Conservation (phyloP, 192 early-diverging fungal species). For the Linnemannia schmuckeri region DNA sequence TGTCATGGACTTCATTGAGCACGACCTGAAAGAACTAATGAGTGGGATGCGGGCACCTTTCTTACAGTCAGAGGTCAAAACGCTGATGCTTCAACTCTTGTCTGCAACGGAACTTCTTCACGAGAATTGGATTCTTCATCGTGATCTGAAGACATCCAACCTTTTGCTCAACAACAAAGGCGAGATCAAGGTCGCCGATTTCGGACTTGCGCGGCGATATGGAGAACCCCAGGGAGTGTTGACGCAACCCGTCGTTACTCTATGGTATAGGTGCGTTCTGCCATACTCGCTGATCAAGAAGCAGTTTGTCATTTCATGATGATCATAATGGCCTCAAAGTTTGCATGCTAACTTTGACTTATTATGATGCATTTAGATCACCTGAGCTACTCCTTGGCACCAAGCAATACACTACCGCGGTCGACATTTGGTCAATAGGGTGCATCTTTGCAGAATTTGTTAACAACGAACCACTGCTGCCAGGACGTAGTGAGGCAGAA, state of each 20-base stretch:
- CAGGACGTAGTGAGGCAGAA: conserved; percentile 85
- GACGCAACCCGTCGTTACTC: conserved; percentile 76
- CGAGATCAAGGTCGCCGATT: conserved; percentile 78
- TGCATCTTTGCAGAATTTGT: conserved; percentile 98
- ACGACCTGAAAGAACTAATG: conserved; percentile 94
- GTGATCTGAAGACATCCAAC: conserved; percentile 78
- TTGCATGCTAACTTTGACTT: background rate
- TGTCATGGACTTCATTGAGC: conserved; percentile 98
- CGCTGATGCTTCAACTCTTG: conserved; percentile 78
- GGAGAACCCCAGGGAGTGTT: conserved; percentile 73
- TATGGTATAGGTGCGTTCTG: conserved; percentile 73
- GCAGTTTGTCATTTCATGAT: background rate
- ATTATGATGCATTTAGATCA: conserved; percentile 55
- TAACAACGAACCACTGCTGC: conserved; percentile 85
- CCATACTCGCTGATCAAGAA: background rate
- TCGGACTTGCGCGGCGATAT: conserved; percentile 75
- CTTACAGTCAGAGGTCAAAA: conserved; percentile 87
- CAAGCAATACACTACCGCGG: conserved; percentile 72
- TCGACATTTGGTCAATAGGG: conserved; percentile 94
- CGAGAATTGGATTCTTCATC: conserved; percentile 78
- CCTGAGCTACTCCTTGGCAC: conserved; percentile 73
- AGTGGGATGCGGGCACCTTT: conserved; percentile 85
- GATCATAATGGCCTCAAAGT: background rate
- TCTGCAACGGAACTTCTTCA: conserved; percentile 73
- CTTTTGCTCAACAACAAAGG: conserved; percentile 71